phyloP scores from a whole-genome alignment of 1,284 basidiomycete species.

The Exobasidium cylindrosporum region DNA sequence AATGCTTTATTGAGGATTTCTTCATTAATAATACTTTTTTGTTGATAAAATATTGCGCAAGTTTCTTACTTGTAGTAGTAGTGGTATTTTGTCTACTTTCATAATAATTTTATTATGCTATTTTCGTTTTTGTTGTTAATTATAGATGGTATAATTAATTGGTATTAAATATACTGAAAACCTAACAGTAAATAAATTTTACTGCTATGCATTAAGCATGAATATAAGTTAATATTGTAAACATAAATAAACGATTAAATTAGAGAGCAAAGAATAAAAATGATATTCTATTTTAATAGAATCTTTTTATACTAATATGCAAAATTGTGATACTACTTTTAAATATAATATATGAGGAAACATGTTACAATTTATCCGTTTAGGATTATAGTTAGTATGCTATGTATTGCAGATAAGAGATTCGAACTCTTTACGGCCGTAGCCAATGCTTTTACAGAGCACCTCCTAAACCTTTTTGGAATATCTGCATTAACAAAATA shows the following conservation, averaged over 20 bases:
- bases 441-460: conserved; percentile 33
- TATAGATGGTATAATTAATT: conserved; percentile 1
- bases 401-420: conserved; percentile 19
- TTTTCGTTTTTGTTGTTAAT: too few relatives aligned
- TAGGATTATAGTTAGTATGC: conserved; percentile 3
- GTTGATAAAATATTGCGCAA: neutral
- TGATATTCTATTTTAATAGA: neutral
- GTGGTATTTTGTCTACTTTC: conserved; percentile 13
- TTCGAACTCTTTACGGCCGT: conserved; percentile 19
- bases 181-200: conserved; percentile 14
- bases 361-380: conserved; percentile 20
- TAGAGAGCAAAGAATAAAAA: conserved; percentile 17
- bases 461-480: conserved; percentile 16
- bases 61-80: conserved; percentile 7
- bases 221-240: conserved; percentile 21
- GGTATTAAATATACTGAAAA: conserved; percentile 16
- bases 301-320: neutral
- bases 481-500: conserved; percentile 25
- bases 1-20: neutral
- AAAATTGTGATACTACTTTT: neutral
- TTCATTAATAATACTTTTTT: neutral
- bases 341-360: neutral
- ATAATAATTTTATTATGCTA: too few relatives aligned
- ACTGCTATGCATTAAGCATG: conserved; percentile 15
- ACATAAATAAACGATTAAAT: conserved; percentile 21